These are phyloP conservation scores for Phenoliferia sp. DNA, from an alignment of 1,284 basidiomycete genomes.

Conservation along the genomic window DNA sequence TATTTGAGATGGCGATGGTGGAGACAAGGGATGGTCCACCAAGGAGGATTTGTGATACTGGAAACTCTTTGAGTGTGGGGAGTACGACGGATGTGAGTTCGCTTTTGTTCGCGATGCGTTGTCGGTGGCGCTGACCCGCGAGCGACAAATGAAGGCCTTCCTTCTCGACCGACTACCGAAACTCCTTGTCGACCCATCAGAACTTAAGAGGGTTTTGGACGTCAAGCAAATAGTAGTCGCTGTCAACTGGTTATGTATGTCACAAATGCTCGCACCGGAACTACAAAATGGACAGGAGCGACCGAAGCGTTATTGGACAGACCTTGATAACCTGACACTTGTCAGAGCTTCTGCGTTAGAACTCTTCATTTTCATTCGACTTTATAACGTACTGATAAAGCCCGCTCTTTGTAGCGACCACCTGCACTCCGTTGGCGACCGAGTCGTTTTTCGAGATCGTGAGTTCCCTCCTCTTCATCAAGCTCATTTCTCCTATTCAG, in stretches of 20 bases:
- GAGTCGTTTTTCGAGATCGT: conserved; percentile 38
- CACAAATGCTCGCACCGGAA: conserved; percentile 59
- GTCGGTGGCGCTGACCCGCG: too few species aligned
- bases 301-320: conserved; percentile 71
- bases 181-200: conserved; percentile 41
- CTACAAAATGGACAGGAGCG: conserved; percentile 57
- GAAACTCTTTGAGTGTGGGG: conserved; percentile 18
- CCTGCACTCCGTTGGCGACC: conserved; percentile 41
- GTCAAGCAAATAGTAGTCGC: conserved; percentile 74
- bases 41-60: conserved; percentile 61
- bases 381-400: conserved; percentile 44
- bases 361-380: conserved; percentile 37
- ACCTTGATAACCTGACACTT: conserved; percentile 51
- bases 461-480: background rate
- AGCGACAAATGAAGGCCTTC: conserved; percentile 10
- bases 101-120: conserved; percentile 19
- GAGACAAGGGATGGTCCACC: conserved; percentile 52
- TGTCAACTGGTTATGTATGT: conserved; percentile 81
- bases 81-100: conserved; percentile 47
- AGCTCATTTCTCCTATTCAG: background rate
- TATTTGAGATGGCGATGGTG: conserved; percentile 78
- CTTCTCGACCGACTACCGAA: conserved; percentile 38
- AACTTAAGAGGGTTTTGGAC: conserved; percentile 49
- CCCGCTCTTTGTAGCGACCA: conserved; percentile 41
- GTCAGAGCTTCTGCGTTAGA: conserved; percentile 48